Base-by-base conservation (phyloP, 192 early-diverging fungal species). In the Tieghemiomyces parasiticus region DNA sequence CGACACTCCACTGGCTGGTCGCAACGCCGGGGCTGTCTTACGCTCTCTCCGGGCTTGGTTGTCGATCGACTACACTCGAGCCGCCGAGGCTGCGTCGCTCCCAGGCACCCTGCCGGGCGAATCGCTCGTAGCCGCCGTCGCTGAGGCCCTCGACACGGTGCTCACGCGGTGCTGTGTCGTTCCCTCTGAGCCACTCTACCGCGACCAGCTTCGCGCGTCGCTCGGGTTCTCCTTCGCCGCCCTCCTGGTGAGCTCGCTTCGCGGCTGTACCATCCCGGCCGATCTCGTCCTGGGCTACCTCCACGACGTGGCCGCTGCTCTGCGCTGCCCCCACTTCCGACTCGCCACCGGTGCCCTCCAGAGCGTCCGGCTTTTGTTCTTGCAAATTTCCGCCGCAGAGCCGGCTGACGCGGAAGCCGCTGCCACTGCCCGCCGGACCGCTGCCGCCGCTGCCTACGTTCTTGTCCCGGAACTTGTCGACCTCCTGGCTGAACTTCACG, bases 171-270 rank as follows among this genome's bases (percentile, higher is more conserved):
- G 55, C 26, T 35, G 33, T 3, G 10, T 10, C n/a, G 26, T 30
- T 2, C 12, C 31, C 9, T n/a, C 34, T 35, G 22, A 25, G 22
- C 4, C 19, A 6, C 34, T 6, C 34, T 58, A 58, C 26, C 55
- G 34, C n/a, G 16, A 58, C 33, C 32, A 25, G n/a, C 33, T 58
- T 8, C 16, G 19, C 13, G 34, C 33, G 16, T 25, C 32, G 24
- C 55, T 35, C 33, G 55, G 34, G 19, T 30, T 58, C 2, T 58
- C 55, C 4, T 58, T 58, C 35, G 55, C 55, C 22, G 55, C 55
- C 22, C 33, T 58, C 33, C 55, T 58, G n/a, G 34, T 30, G 22
- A 58, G 55, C 26, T 58, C 55, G 8, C 28, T 35, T n/a, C 30
- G 33, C 33, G 55, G 55, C 26, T 10, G 34, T 38, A 3, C 3